phyloP scores from a whole-genome alignment of 257 asterid species.

The Henckelia pumila region DNA sequence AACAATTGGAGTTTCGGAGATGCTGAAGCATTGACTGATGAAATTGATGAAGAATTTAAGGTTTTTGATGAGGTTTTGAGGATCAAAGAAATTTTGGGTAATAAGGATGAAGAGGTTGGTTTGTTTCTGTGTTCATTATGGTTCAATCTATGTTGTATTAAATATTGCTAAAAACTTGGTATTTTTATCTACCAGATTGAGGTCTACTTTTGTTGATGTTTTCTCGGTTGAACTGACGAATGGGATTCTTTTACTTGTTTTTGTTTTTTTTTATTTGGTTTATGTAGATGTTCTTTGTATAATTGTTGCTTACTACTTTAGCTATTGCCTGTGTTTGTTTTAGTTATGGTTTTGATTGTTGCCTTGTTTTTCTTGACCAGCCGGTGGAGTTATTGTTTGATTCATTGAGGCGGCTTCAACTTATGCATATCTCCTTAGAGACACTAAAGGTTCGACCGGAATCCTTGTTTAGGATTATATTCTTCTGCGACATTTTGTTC shows the following conservation, averaged over 20 bases:
- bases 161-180: slow-evolving; percentile 13
- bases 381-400: slow-evolving; percentile 50
- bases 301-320: slow-evolving; percentile 15
- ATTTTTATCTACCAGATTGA: slow-evolving; percentile 3
- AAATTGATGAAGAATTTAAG: no score
- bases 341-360: slow-evolving; percentile 18
- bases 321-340: slow-evolving; percentile 13
- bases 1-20: no score
- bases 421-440: slow-evolving; percentile 60
- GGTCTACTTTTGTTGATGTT: background rate
- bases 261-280: slow-evolving; percentile 10
- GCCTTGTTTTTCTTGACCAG: slow-evolving; percentile 33
- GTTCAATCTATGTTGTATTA: background rate
- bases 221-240: background rate
- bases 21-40: no score
- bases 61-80: no score
- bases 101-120: no score
- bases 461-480: background rate
- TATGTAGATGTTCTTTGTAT: slow-evolving; percentile 7
- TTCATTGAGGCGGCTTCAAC: slow-evolving; percentile 63
- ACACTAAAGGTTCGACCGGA: slow-evolving; percentile 57
- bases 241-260: background rate
- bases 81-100: no score
- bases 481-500: background rate
- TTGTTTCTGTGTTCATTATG: no score